phyloP scores from a whole-genome alignment of 2,329 filamentous ascomycete species.

The Colletotrichum spaethianum region DNA sequence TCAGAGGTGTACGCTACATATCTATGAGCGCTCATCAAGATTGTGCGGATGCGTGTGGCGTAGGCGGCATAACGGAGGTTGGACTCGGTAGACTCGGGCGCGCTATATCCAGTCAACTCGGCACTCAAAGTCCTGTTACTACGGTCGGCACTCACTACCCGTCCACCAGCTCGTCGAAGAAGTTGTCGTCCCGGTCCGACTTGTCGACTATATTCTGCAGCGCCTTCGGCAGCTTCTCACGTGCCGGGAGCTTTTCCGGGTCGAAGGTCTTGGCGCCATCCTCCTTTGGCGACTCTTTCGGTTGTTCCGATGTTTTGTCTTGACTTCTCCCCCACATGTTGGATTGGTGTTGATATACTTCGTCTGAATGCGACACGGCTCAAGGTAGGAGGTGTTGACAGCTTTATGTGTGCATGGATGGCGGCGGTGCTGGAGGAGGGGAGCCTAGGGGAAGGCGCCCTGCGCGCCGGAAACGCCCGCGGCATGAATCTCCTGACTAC shows the following conservation, averaged over 20 bases:
- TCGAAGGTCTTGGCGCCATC: conserved; percentile 53
- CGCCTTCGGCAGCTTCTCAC: conserved; percentile 66
- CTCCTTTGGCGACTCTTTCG: conserved; percentile 45
- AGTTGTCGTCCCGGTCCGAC: conserved; percentile 75
- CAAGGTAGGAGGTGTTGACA: background rate
- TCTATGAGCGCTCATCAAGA: conserved; percentile 90
- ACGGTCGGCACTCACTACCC: conserved; percentile 75
- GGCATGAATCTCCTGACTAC: conserved; percentile 29
- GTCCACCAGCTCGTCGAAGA: conserved; percentile 83
- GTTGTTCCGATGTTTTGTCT: conserved; percentile 50
- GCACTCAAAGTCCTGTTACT: conserved; percentile 32
- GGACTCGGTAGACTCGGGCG: conserved; percentile 85
- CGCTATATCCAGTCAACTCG: conserved; percentile 59
- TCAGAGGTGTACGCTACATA: conserved; percentile 98
- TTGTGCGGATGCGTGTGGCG: conserved; percentile 85
- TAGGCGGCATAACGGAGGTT: conserved; percentile 94
- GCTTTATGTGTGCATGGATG: conserved; percentile 33
- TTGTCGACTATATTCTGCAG: conserved; percentile 72
- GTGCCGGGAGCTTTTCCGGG: conserved; percentile 62
- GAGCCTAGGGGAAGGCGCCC: conserved; percentile 14
- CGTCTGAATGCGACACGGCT: conserved; percentile 25
- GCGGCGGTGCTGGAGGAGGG: conserved; percentile 2
- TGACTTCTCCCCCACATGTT: conserved; percentile 59
- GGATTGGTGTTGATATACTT: conserved; percentile 28
- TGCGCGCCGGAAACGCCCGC: conserved; percentile 40